Percentiles rank a stretch among this genome's conserved stretches.
phyloP scores from a whole-genome alignment of 2,329 filamentous ascomycete species.

The Magnaporthiopsis incrustans region DNA sequence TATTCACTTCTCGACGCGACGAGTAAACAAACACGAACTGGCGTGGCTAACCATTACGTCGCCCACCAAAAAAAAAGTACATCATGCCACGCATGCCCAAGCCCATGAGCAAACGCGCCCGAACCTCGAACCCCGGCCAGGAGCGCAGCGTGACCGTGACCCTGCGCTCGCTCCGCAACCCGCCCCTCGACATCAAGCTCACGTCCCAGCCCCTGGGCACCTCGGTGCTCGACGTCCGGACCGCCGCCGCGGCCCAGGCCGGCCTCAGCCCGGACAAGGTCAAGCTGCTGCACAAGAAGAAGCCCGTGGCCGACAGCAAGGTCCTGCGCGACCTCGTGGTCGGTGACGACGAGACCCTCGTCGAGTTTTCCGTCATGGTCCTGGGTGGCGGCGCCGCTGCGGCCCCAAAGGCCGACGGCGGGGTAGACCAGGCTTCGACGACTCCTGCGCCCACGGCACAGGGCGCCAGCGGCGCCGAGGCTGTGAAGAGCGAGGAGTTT shows the following conservation, averaged over 20 bases:
- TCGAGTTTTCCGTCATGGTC: constrained; percentile 85
- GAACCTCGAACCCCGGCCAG: constrained; percentile 40
- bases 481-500: constrained; percentile 65
- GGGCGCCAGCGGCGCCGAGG: constrained; percentile 46
- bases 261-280: constrained; percentile 67
- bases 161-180: constrained; percentile 72
- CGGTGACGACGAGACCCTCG: constrained; percentile 44
- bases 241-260: constrained; percentile 54
- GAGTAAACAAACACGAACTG: no score
- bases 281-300: constrained; percentile 79
- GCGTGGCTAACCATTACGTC: constrained; percentile 13
- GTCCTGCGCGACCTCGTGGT: constrained; percentile 65
- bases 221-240: constrained; percentile 72
- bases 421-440: constrained; percentile 33
- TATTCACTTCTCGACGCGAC: no score
- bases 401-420: constrained; percentile 15
- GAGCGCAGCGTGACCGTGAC: constrained; percentile 48
- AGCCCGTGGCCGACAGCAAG: constrained; percentile 72
- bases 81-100: constrained; percentile 62
- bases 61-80: constrained; percentile 38
- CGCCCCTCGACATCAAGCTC: constrained; percentile 60
- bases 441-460: constrained; percentile 37
- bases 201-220: constrained; percentile 56
- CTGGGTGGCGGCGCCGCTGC: constrained; percentile 59
- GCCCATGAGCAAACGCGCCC: constrained; percentile 40